Percentiles rank a stretch among this genome's conserved stretches.
Evolutionary conservation across 768 basidiomycete genomes (phyloP).

Genomic region (Russula abietina): DNA sequence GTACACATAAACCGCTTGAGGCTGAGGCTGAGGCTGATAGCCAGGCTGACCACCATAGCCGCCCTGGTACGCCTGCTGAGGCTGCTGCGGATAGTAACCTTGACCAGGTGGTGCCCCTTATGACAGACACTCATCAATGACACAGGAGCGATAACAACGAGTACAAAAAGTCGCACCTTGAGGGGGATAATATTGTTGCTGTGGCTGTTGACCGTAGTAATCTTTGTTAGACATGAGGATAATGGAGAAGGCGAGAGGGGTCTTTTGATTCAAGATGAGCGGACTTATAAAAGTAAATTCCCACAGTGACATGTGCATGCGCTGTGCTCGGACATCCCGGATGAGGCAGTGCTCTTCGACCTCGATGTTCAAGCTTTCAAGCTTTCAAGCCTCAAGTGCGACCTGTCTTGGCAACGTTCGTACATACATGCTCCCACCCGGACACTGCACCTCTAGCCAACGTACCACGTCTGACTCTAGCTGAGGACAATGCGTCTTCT

Average conservation of each 20-base stretch:
- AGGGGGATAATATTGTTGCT: slow-evolving; percentile 48
- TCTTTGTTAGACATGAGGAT: slow-evolving; percentile 57
- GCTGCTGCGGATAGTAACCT: slow-evolving; percentile 71
- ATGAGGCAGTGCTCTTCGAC: too few species aligned
- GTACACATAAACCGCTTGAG: slow-evolving; percentile 78
- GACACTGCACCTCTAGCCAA: too few species aligned
- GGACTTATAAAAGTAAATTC: slow-evolving; percentile 19
- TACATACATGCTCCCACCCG: too few species aligned
- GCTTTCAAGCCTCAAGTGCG: too few species aligned
- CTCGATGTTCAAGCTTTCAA: too few species aligned
- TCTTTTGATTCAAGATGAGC: neutral
- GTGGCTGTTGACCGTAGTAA: slow-evolving; percentile 46
- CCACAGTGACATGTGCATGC: neutral
- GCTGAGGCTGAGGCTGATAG: slow-evolving; percentile 59
- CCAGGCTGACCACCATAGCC: slow-evolving; percentile 37
- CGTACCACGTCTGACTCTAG: too few species aligned
- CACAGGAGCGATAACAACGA: slow-evolving; percentile 9
- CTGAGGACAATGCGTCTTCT: too few species aligned
- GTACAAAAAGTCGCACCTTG: slow-evolving; percentile 35
- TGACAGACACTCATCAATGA: slow-evolving; percentile 24
- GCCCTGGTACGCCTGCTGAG: slow-evolving; percentile 64
- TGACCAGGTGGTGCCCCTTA: slow-evolving; percentile 53
- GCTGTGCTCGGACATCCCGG: neutral
- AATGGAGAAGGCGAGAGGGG: slow-evolving; percentile 3
- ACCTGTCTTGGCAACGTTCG: too few species aligned